Conservation (phyloP, 805 yeast species). For the Wickerhamomyces bisporus region DNA sequence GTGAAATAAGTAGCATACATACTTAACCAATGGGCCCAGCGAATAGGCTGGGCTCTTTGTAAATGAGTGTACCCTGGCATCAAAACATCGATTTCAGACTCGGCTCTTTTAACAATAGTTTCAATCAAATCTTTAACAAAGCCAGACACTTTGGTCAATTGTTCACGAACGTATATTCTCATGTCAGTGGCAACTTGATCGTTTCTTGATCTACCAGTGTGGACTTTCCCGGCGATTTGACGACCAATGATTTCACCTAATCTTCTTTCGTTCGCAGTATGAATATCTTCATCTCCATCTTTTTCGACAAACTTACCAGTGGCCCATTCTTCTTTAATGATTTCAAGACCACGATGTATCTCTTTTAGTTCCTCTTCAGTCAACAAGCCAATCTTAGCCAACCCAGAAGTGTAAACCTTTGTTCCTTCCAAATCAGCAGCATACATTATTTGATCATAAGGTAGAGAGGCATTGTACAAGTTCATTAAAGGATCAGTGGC, state of each 20-base stretch:
- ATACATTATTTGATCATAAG: slow-evolving; percentile 94
- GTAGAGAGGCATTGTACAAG: slow-evolving; percentile 91
- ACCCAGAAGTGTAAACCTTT: slow-evolving; percentile 84
- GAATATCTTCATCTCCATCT: slow-evolving; percentile 95
- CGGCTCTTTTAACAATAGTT: slow-evolving; percentile 71
- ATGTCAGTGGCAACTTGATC: slow-evolving; percentile 99
- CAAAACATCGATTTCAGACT: slow-evolving; percentile 77
- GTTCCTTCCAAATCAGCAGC: slow-evolving; percentile 93
- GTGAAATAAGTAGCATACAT: slow-evolving; percentile 92
- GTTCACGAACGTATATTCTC: slow-evolving; percentile 88
- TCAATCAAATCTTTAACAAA: slow-evolving; percentile 58
- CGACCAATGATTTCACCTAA: slow-evolving; percentile 94
- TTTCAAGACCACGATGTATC: slow-evolving; percentile 77
- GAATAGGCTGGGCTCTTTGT: slow-evolving; percentile 97
- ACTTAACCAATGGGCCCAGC: slow-evolving; percentile 98
- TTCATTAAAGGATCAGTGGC: slow-evolving; percentile 98
- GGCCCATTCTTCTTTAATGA: slow-evolving; percentile 81
- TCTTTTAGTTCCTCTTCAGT: slow-evolving; percentile 67
- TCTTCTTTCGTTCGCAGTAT: slow-evolving; percentile 97
- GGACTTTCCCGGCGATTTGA: slow-evolving; percentile 94
- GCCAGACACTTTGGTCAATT: slow-evolving; percentile 50
- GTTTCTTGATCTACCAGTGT: slow-evolving; percentile 98
- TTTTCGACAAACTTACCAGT: slow-evolving; percentile 60
- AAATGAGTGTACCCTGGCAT: slow-evolving; percentile 99
- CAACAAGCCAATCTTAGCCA: slow-evolving; percentile 71